Evolutionary conservation across 192 early-diverging fungal genomes (phyloP), one percentile per base, ranked within the genome.

Genomic region (Gamsiella multidivaricata): DNA sequence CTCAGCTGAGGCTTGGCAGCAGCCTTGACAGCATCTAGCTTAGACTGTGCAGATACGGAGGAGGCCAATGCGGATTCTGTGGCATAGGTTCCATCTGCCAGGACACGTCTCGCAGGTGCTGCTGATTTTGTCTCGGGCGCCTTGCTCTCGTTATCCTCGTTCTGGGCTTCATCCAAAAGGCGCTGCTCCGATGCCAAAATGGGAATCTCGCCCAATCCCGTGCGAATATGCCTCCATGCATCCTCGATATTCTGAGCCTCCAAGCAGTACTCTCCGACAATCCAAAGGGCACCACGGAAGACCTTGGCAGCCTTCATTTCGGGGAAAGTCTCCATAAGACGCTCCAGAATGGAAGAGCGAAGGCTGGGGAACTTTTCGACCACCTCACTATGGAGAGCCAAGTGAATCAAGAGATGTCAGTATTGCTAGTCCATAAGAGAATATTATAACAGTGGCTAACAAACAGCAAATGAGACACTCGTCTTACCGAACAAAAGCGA

Each of bases 21-120:
- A 51, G 86, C 80, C 69, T 83, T 89, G 12, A 80, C 71, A 39
- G 87, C 82, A 18, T 87, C 87, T 28, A 84, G 34, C 36, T 81
- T 80, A 53, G 79, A 72, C 42, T 81, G 49, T 32, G 83, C 53
- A 10, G 83, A 41, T 3, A 87, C 79, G 5, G 76, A 80, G 3
- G 84, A 81, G 1, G 91, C 89, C 65, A 96, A 89, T 20, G 95
- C 93, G 75, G 91, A 94, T 80, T 99, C 97, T 15, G 97, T 95
- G 6, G 97, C 97, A 72, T 99, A 99, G 1, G 97, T 98, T 26
- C 97, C 97, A 81, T 99, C 97, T 3, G 97, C 90, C 36, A 99
- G 85, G 20, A 99, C 85, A 46, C 95, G 91, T 25, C 91, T 87
- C 47, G 91, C 71, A 15, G 91, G 82, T n/a, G 80, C 54, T 26